Base-by-base conservation (phyloP, 1,284 basidiomycete species). In the Moesziomyces sp. region DNA sequence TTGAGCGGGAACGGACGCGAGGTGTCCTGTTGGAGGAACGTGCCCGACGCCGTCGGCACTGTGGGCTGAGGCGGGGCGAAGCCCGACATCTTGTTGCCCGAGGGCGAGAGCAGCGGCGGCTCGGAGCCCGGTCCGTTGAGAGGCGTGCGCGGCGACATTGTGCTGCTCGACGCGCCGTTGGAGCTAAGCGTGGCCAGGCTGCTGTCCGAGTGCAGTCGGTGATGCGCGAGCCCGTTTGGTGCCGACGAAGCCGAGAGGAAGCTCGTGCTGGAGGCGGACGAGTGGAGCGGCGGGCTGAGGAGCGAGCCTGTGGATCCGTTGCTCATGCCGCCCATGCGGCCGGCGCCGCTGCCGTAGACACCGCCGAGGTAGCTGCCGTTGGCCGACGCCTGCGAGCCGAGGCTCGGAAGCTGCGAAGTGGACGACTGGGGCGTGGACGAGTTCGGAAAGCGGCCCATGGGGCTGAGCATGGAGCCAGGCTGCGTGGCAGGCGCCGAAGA, bases 141-240 rank as follows among this genome's bases (percentile, higher is more conserved):
- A 0, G 76, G 76, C 3, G 76, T 78, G 19, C 76, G 70, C 10
- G 76, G 76, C 7, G 62, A 64, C 60, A 73, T 69, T 45, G 70
- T 73, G 40, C 52, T 55, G 11, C 49, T 44, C 6, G 65, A 60
- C 16, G 63, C 60, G 24, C 57, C 56, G 40, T 45, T 50, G 24
- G 58, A 71, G 40, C 53, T 67, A 16, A 77, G 26, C 14, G 58
- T 62, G 16, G 58, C 69, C 0, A 77, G 46, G 45, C 72, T 68
- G 57, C 67, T 68, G 38, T 77, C 75, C 24, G 68, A 72, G 58
- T 75, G 71, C 35, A 74, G 55, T 2, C 67, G 68, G 58, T 73
- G 68, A 44, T 76, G 73, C 7, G 57, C 60, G 14, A 66, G 46
- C 28, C 63, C 56, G 46, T 58, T 72, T 23, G 69, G 69, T 14